A percentile compares a stretch with the other conserved stretches of the same genome.
phyloP scores from a whole-genome alignment of 2,329 filamentous ascomycete species.

The Ascochyta clinopodiicola region DNA sequence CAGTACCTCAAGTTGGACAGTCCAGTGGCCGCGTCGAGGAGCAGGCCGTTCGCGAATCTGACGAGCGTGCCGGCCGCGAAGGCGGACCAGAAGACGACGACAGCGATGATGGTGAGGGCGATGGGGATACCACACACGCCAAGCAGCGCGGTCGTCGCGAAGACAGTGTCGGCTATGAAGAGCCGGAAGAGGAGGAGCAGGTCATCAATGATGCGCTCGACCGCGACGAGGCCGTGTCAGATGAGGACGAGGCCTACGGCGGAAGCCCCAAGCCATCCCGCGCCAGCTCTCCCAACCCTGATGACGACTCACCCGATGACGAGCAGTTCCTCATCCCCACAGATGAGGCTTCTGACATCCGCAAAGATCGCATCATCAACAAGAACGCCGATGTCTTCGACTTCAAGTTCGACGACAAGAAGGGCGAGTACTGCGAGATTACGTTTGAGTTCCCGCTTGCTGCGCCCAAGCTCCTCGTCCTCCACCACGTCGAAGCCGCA shows the following conservation, averaged over 20 bases:
- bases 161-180: conserved; percentile 87
- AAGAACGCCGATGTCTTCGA: conserved; percentile 68
- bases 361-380: conserved; percentile 52
- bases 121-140: conserved; percentile 66
- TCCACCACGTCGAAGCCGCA: conserved; percentile 85
- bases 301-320: conserved; percentile 37
- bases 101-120: conserved; percentile 69
- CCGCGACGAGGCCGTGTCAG: conserved; percentile 61
- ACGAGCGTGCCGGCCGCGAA: conserved; percentile 48
- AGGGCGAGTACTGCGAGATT: conserved; percentile 78
- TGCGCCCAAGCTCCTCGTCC: conserved; percentile 90
- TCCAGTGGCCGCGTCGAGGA: conserved; percentile 62
- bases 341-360: conserved; percentile 41
- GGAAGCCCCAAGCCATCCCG: conserved; percentile 52
- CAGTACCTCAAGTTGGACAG: conserved; percentile 77
- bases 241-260: conserved; percentile 61
- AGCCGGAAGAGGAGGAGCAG: conserved; percentile 90
- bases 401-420: conserved; percentile 80
- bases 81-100: conserved; percentile 72
- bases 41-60: conserved; percentile 55
- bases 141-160: conserved; percentile 78
- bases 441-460: conserved; percentile 80
- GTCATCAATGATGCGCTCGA: conserved; percentile 71
- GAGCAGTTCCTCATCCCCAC: conserved; percentile 28
- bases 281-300: conserved; percentile 40